These are phyloP conservation scores for Sanguinoderma infundibulare DNA, from an alignment of 1,284 basidiomycete species.

Conservation along the genomic window DNA sequence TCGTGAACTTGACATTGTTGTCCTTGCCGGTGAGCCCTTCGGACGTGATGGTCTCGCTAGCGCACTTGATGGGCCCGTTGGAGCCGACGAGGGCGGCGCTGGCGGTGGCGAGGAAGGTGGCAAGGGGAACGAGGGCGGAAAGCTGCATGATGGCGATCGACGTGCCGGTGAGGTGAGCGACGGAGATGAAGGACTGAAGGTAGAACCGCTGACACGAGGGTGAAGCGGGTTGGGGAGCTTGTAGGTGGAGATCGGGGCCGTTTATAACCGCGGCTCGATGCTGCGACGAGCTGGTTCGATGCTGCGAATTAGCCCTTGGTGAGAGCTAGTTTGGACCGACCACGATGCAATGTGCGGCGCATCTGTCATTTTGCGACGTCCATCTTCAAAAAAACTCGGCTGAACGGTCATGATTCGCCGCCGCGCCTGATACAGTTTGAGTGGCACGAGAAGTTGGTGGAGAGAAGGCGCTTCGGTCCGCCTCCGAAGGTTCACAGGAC, in stretches of 20 bases:
- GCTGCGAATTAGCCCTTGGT: not conserved
- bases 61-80: conserved; percentile 13
- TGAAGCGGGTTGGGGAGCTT: not conserved
- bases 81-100: conserved; percentile 19
- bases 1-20: conserved; percentile 40
- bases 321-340: not conserved
- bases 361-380: not conserved
- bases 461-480: not conserved
- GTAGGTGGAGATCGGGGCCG: not conserved
- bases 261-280: not conserved
- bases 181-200: not conserved
- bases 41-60: conserved; percentile 28
- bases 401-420: not conserved
- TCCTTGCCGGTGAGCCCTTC: conserved; percentile 40
- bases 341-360: not conserved
- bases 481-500: not conserved
- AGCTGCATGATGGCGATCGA: conserved; percentile 11
- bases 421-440: too few species aligned
- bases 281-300: not conserved
- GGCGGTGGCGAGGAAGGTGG: conserved; percentile 15
- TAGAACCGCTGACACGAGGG: not conserved
- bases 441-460: not conserved
- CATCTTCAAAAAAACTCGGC: not conserved
- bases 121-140: conserved; percentile 12
- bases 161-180: not conserved